Evolutionary conservation across 345 rosid genomes (phyloP).

Genomic region (Syzygium aromaticum): DNA sequence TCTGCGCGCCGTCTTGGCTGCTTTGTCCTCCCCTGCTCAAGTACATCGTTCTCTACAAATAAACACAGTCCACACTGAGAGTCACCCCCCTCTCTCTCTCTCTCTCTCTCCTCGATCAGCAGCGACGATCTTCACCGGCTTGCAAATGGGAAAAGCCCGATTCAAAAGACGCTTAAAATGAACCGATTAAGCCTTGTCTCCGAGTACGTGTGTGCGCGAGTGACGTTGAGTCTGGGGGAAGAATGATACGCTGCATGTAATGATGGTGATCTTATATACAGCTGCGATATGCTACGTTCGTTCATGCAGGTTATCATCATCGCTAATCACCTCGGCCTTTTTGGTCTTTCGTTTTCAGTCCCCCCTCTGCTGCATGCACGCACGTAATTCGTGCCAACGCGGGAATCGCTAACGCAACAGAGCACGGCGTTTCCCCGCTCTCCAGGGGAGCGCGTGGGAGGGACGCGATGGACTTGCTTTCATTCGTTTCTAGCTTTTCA

Average conservation of each 20-base stretch:
- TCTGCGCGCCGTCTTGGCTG: slow-evolving; percentile 7
- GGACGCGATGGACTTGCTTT: background rate
- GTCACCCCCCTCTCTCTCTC: background rate
- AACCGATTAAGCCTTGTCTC: background rate
- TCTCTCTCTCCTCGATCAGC: background rate
- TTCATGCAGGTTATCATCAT: background rate
- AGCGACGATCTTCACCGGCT: background rate
- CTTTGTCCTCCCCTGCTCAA: slow-evolving; percentile 12
- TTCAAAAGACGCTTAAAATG: background rate
- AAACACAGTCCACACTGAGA: background rate
- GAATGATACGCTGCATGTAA: background rate
- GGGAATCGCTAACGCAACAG: background rate
- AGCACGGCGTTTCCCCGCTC: background rate
- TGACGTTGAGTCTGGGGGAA: background rate
- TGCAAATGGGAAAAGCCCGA: background rate
- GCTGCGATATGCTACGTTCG: background rate
- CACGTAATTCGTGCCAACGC: background rate
- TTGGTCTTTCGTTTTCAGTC: background rate
- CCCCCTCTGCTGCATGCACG: background rate
- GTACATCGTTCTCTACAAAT: slow-evolving; percentile 8
- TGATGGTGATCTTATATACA: background rate
- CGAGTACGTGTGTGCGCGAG: background rate
- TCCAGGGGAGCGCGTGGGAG: background rate
- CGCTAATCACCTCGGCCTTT: background rate
- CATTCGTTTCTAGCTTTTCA: background rate